Evolutionary conservation across 2,329 filamentous ascomycete genomes (phyloP), one percentile per base, ranked within the genome.

Genomic region (Cladosporium sp.): DNA sequence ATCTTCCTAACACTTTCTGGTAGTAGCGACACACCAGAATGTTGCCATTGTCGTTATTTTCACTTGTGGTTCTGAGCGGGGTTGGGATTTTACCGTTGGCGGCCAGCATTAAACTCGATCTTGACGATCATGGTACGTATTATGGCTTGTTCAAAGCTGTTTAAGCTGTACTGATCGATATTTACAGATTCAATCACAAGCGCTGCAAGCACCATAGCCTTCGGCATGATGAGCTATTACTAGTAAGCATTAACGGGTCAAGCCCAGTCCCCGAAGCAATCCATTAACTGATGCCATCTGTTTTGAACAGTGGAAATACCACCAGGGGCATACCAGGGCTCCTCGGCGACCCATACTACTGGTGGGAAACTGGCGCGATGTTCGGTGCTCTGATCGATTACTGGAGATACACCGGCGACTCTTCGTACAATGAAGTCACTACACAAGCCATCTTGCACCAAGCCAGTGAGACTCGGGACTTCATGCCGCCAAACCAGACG

Each of bases 361-460:
- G 84, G 84, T 88, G 84, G 84, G 81, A 88, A 63, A 81, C 80
- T 9, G 66, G 66, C n/a, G 65, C 62, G 36, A 66, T 88, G 69
- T 85, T 84, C 74, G 81, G 83, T 54, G 78, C 81, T 1, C 71
- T 85, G 57, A 72, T 88, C 38, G 83, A 87, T 65, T 88, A 88
- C 67, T 85, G 82, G 80, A 78, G 83, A 53, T 75, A 79, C 49
- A 87, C 84, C 0, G 82, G 82, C 53, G 84, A 88, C 65, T 59
- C 68, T 6, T 76, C 76, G 47, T 87, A 83, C 69, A 86, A 86
- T 65, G 64, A 75, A 4, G 72, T 79, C 12, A 71, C 83, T 19
- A 78, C 72, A 50, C 62, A 80, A 55, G 81, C 77, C 2, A 69
- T 86, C 61, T 62, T 82, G n/a, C 77, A 77, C 62, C 83, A 86